Evolutionary conservation across 345 rosid species (phyloP).

Genomic region (Brassica nigra): DNA sequence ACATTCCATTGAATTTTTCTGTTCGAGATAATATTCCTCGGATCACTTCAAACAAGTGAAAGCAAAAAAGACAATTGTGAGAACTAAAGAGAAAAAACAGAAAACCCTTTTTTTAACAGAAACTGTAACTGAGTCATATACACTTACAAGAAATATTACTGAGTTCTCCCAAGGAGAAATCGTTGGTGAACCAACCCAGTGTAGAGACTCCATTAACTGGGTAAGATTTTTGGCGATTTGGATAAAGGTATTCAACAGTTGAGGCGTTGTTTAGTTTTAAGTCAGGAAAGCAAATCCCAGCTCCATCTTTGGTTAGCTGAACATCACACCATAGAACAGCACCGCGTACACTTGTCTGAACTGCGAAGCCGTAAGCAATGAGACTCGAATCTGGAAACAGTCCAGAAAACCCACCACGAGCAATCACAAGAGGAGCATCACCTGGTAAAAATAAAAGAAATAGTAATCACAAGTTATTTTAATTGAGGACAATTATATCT

Average conservation of each 20-base stretch:
- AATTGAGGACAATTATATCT: background rate
- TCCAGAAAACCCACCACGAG: slow-evolving; percentile 89
- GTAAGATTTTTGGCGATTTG: slow-evolving; percentile 26
- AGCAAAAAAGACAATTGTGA: background rate
- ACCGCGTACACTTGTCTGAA: slow-evolving; percentile 22
- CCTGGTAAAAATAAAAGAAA: slow-evolving; percentile 46
- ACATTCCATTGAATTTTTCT: background rate
- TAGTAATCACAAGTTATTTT: background rate
- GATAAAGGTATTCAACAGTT: background rate
- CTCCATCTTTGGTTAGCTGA: slow-evolving; percentile 75
- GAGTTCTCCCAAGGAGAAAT: slow-evolving; percentile 49
- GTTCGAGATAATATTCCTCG: slow-evolving; percentile 5
- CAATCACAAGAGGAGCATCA: slow-evolving; percentile 57
- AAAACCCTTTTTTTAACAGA: background rate
- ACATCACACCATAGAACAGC: slow-evolving; percentile 70
- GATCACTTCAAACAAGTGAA: background rate
- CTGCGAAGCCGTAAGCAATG: slow-evolving; percentile 47
- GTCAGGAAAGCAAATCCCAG: slow-evolving; percentile 69
- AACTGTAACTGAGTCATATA: background rate
- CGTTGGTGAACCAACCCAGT: slow-evolving; percentile 63
- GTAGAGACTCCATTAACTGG: slow-evolving; percentile 51
- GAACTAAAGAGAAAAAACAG: background rate
- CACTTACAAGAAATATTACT: slow-evolving; percentile 42
- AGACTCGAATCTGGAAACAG: slow-evolving; percentile 63
- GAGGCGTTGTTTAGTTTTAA: slow-evolving; percentile 56